Base-by-base conservation (phyloP, 2,329 filamentous ascomycete genomes). In the Elsinoe australis region DNA sequence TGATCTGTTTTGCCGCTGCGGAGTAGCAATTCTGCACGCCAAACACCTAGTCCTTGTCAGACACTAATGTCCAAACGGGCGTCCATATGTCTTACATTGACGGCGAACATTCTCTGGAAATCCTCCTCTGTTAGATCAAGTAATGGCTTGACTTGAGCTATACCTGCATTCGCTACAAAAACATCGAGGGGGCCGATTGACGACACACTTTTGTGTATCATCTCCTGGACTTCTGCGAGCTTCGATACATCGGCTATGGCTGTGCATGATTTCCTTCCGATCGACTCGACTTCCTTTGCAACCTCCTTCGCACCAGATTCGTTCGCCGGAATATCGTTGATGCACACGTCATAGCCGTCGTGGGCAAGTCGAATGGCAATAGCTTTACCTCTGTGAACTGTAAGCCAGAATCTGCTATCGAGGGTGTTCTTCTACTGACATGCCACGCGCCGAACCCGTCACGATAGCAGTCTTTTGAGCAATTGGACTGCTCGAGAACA, bases 11-110 rank as follows among this genome's bases (percentile, higher is more conserved):
- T 1, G 80, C 81, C 0, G 79, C 81, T 2, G 73, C 71, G 4
- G 71, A 69, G 55, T 82, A 82, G 64, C 78, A 83, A 56, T 83
- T 78, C 56, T 79, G 80, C 0, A 82, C 71, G 3, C 82, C 82
- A 39, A 70, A 72, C 12, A 44, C 39, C 39, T 44, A 18, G 5
- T 15, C 7, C 24, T 6, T 14, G 17, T 44, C 18, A 44, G 39
- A 4, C 24, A n/a, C n/a, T n/a, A n/a, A n/a, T n/a, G n/a, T n/a
- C n/a, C n/a, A n/a, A n/a, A n/a, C n/a, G n/a, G n/a, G n/a, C n/a
- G n/a, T n/a, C n/a, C n/a, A n/a, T n/a, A n/a, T n/a, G n/a, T n/a
- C 22, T 10, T 18, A 85, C 76, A 53, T 85, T 85, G 49, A 85
- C 71, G 17, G 74, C 70, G 55, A 84, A 78, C 70, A 84, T 79